Percentiles rank a stretch among this genome's conserved stretches.
phyloP scores from a whole-genome alignment of 257 asterid species.

The Solanum raphanifolium region DNA sequence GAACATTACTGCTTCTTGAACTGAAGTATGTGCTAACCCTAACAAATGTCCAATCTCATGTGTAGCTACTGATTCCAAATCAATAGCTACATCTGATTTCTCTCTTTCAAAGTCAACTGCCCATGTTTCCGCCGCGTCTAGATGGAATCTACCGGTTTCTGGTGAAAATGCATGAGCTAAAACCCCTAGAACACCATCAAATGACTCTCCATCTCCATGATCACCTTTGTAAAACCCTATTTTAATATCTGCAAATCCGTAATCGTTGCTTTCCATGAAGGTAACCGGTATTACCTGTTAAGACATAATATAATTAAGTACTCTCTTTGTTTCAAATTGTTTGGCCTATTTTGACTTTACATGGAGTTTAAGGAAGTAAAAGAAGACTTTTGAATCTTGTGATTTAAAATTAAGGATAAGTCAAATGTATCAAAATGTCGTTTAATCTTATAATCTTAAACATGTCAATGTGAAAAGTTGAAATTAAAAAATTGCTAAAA shows the following conservation, averaged over 20 bases:
- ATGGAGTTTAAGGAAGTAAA: neutral
- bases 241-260: slow-evolving; percentile 51
- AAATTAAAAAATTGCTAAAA: too few species aligned
- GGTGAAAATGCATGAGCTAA: slow-evolving; percentile 87
- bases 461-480: neutral
- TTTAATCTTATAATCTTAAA: too few species aligned
- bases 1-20: slow-evolving; percentile 69
- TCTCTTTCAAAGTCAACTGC: slow-evolving; percentile 50
- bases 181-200: slow-evolving; percentile 73
- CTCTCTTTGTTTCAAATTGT: neutral
- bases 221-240: slow-evolving; percentile 69
- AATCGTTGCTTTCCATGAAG: slow-evolving; percentile 44
- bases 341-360: neutral
- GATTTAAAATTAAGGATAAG: neutral
- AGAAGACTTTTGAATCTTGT: too few species aligned
- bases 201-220: slow-evolving; percentile 84
- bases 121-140: slow-evolving; percentile 92
- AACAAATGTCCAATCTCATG: slow-evolving; percentile 85
- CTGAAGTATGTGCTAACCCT: slow-evolving; percentile 57
- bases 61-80: slow-evolving; percentile 86
- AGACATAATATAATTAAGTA: neutral
- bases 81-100: slow-evolving; percentile 51
- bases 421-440: neutral
- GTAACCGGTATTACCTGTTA: slow-evolving; percentile 23
- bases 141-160: slow-evolving; percentile 72